phyloP scores from a whole-genome alignment of 176 grass and related monocot species.

The Oryza glumipatula region DNA sequence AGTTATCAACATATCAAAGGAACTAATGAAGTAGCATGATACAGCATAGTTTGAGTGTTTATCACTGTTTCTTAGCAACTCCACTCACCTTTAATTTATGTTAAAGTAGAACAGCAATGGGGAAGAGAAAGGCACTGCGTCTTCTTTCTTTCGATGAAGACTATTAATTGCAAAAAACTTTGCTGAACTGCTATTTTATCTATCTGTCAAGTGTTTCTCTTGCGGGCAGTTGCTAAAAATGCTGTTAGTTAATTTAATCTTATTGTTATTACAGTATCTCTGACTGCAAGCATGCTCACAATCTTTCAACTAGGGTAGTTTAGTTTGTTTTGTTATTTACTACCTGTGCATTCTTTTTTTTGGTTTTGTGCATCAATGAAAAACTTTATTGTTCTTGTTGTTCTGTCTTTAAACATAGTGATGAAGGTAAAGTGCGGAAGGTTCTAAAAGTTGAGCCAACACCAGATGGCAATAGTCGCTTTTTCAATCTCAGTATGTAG shows the following conservation, averaged over 20 bases:
- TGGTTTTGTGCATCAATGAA: neutral
- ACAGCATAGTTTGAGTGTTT: neutral
- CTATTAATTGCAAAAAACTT: neutral
- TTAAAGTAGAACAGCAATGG: neutral
- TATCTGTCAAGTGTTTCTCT: neutral
- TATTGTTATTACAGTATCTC: neutral
- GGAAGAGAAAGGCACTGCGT: neutral
- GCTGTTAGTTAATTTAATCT: neutral
- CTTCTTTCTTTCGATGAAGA: constrained; percentile 1
- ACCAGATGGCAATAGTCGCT: constrained; percentile 89
- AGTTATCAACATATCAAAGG: neutral
- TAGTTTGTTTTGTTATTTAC: neutral
- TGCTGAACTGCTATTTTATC: neutral
- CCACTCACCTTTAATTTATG: neutral
- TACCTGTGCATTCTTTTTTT: neutral
- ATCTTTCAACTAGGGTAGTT: neutral
- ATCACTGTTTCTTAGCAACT: neutral
- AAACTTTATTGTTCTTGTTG: neutral
- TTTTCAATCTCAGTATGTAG: constrained; percentile 97
- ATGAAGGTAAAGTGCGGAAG: constrained; percentile 94
- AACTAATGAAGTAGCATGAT: neutral
- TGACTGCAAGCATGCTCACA: neutral
- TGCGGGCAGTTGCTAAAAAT: neutral
- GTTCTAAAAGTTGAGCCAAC: constrained; percentile 90
- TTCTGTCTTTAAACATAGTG: constrained; percentile 50